Conservation (phyloP, 2,329 filamentous ascomycete species). For the Alternaria sp. region DNA sequence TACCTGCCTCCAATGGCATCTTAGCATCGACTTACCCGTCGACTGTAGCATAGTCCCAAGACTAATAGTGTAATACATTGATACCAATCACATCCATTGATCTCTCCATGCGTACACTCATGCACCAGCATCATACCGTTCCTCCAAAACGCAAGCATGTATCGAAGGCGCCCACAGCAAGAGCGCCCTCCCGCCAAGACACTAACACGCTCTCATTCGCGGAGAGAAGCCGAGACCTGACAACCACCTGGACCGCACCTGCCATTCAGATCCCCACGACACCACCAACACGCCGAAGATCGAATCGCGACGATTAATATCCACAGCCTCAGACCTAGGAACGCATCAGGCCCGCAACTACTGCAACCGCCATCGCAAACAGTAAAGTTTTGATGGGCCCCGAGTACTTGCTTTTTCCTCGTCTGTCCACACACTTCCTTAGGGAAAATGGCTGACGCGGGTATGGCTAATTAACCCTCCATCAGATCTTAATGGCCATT, state of each 20-base stretch:
- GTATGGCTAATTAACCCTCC: no score
- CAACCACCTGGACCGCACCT: background rate
- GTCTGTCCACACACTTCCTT: background rate
- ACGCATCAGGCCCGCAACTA: background rate
- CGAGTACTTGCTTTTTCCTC: background rate
- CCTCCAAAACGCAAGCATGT: background rate
- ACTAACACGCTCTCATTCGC: background rate
- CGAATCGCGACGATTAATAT: background rate
- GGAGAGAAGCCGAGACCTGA: background rate
- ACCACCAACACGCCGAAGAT: background rate
- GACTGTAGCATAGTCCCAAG: background rate
- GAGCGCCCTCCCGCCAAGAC: background rate
- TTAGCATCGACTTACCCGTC: background rate
- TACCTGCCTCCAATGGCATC: background rate
- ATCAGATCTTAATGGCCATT: no score
- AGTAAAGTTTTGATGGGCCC: background rate
- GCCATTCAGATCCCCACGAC: background rate
- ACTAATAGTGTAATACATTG: background rate
- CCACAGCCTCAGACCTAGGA: background rate
- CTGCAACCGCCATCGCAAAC: background rate
- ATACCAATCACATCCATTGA: background rate
- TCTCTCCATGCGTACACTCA: background rate
- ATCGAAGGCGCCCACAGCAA: background rate
- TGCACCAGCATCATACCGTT: background rate
- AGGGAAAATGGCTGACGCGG: no score